These are phyloP conservation scores for Trypanosoma conorhini DNA, from an alignment of 208 protist genomes.

Conservation along the genomic window DNA sequence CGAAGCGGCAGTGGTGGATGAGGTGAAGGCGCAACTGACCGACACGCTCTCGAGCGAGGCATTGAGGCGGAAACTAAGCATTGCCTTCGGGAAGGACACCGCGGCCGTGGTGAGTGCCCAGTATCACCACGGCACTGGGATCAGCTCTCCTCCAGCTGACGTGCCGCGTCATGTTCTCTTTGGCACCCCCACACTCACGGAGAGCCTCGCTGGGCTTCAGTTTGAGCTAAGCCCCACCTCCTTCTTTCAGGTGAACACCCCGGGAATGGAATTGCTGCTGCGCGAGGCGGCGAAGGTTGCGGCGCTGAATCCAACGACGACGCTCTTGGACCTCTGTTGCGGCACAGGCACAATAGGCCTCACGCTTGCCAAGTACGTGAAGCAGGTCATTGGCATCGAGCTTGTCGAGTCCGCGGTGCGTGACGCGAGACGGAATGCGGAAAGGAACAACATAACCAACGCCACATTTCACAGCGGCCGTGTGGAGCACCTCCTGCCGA, in stretches of 20 bases:
- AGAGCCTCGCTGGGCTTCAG: constrained; percentile 61
- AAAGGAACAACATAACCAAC: constrained; percentile 88
- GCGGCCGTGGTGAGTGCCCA: constrained; percentile 67
- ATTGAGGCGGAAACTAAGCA: constrained; percentile 29
- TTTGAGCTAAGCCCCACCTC: constrained; percentile 93
- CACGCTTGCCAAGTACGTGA: constrained; percentile 72
- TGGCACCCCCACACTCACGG: constrained; percentile 65
- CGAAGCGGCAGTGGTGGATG: constrained; percentile 31
- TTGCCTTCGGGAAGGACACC: constrained; percentile 26
- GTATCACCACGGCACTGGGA: constrained; percentile 79
- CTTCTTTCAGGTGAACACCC: constrained; percentile 97
- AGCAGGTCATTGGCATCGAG: constrained; percentile 94
- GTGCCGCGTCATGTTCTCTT: constrained; percentile 60
- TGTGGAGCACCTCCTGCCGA: constrained; percentile 88
- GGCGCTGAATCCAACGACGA: constrained; percentile 51
- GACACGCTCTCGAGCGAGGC: constrained; percentile 26
- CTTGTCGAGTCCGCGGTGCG: constrained; percentile 83
- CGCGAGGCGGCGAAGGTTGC: constrained; percentile 63
- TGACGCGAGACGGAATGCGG: constrained; percentile 88
- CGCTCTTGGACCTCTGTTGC: constrained; percentile 96
- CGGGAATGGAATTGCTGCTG: constrained; percentile 88
- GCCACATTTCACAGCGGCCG: constrained; percentile 89
- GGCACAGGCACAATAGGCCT: constrained; percentile 96
- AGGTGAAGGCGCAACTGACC: constrained; percentile 46
- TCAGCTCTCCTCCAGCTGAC: constrained; percentile 56